Base-by-base conservation (phyloP, 208 protist species). In the Vickermania ingenoplastis region DNA sequence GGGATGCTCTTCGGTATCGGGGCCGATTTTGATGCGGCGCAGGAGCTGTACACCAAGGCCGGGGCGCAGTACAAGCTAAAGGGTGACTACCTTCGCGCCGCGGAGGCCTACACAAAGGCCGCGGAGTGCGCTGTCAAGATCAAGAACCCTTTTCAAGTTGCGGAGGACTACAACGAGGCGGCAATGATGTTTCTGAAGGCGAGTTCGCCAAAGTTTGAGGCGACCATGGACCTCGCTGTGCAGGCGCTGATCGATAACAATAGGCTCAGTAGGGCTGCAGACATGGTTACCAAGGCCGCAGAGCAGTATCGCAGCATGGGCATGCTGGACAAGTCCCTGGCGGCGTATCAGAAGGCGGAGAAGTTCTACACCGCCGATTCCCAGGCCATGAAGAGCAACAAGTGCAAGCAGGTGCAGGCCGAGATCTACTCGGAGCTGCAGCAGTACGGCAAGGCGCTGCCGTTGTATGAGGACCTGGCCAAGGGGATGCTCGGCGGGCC, bases 301-400 rank as follows among this genome's bases (percentile, higher is more conserved):
- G 75, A 87, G 31, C 53, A 79, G 2, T 62, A 86, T 1, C 79
- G 77, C 55, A 76, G 91, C 26, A 61, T 77, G 29, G 76, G 67
- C 28, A 58, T 76, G 21, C 41, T 52, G n/a, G 73, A 86, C 74
- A 76, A 87, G 3, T 75, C 89, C 1, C 69, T 94, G 21, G 61
- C 70, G 1, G 77, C 81, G 50, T 95, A 91, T 55, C 60, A 91
- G 48, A 80, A 91, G 53, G 88, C 91, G 23, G 75, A 75, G 62
- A 61, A 80, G 24, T 96, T 84, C 76, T 96, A 89, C 65, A 64
- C 73, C 29, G 84, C 77, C 0, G 86, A 96, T 52, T 77, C 95
- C 63, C 69, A 83, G 53, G 83, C 88, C 29, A 65, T 65, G 41
- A 79, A 85, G 73, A 66, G 70, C 23, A 72, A 93, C 57, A 82